Evolutionary conservation across 257 asterid species (phyloP).

Genomic region (Plantago ovata): DNA sequence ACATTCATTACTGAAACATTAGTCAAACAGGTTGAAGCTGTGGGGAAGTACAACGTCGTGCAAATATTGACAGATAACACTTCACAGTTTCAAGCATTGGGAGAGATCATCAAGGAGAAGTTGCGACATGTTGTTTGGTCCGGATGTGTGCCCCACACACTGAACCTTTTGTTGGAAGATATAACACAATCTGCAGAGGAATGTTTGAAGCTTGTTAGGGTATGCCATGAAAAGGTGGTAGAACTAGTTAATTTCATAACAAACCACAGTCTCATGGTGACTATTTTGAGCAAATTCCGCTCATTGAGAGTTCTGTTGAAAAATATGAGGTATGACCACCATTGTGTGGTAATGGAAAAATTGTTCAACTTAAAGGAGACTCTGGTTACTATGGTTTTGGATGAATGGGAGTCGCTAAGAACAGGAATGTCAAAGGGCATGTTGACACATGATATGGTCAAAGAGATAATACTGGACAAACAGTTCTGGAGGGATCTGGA

Average conservation of each 20-base stretch:
- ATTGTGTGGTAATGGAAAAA: no score
- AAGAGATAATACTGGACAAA: neutral
- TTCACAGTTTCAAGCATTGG: no score
- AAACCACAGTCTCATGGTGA: neutral
- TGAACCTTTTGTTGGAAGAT: neutral
- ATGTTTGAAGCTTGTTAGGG: no score
- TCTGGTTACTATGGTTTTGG: neutral
- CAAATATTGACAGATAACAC: no score
- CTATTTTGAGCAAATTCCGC: neutral
- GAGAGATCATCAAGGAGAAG: no score
- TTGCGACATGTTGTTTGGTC: no score
- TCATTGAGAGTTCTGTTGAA: neutral
- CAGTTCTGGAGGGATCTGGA: neutral
- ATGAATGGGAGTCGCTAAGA: constrained; percentile 9
- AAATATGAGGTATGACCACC: neutral
- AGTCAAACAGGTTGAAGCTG: no score
- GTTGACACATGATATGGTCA: neutral
- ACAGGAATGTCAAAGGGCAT: no score
- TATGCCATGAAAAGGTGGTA: neutral
- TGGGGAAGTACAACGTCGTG: no score
- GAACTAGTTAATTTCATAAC: neutral
- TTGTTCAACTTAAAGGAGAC: neutral
- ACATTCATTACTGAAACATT: neutral
- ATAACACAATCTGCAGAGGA: no score
- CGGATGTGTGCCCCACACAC: neutral